Evolutionary conservation across 1,284 basidiomycete species (phyloP), one percentile per base, ranked within the genome.

Genomic region (Irpex rosettiformis): DNA sequence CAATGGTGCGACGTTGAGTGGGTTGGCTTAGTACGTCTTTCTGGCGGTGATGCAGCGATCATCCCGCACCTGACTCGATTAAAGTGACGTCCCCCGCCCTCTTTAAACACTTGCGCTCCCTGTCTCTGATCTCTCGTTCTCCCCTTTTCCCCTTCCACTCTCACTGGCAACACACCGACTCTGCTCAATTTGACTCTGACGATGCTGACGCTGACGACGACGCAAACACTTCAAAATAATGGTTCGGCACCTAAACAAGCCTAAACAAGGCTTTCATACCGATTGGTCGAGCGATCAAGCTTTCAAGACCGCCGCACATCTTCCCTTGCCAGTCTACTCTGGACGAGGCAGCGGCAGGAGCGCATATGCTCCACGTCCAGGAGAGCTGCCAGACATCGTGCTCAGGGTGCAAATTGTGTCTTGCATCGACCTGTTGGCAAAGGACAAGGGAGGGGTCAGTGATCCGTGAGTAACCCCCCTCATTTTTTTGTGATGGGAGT

Each of bases 361-460:
- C 55, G 63, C 68, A n/a, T 72, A 85, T 63, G 69, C 76, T 0
- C 86, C 88, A 0, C 65, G 73, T 2, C 77, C 79, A 0, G 86
- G 85, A 25, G 90, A 93, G 68, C 72, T 72, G 0, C 88, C 90
- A 1, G 67, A 88, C 59, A 86, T 87, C 45, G 64, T 85, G 28
- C 79, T 91, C 37, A 78, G 84, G 29, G 76, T 92, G 0, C 88
- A 89, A 67, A 77, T 92, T 27, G 59, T 89, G 3, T 78, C 81
- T 4, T 89, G 89, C 67, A 79, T 73, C 22, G 78, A 82, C 58
- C 75, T 92, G 30, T 70, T 80, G 13, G 74, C 85, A 7, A 88
- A 86, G 64, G 84, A 89, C 67, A 80, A 80, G 56, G 83, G 82
- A 65, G 84, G 84, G 11, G 79, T 74, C 48, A 89, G 87, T 67